Percentiles rank a stretch among this genome's conserved stretches.
Conservation (phyloP, 768 basidiomycete genomes). For the Leccinum boreale region DNA sequence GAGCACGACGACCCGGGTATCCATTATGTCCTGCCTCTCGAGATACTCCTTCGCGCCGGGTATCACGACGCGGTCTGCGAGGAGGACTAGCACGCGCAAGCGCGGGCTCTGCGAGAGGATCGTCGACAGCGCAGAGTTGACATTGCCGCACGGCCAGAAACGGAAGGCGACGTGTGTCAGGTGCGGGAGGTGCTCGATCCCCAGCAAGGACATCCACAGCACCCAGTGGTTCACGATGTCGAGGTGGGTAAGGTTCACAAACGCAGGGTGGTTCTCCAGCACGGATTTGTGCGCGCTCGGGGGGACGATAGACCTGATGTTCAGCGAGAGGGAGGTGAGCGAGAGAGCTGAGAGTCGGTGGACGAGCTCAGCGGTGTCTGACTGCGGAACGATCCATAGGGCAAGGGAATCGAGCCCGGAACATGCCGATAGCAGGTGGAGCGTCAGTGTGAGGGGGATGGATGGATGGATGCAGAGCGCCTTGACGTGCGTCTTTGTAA, state of each 20-base stretch:
- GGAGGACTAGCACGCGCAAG: constrained; percentile 10
- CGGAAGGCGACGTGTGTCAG: constrained; percentile 15
- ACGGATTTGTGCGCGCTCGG: background rate
- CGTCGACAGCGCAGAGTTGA: constrained; percentile 1
- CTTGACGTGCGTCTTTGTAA: constrained; percentile 9
- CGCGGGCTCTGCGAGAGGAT: constrained; percentile 2
- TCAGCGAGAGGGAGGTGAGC: constrained; percentile 16
- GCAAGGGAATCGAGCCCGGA: constrained; percentile 14
- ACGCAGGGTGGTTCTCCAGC: constrained; percentile 10
- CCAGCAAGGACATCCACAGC: constrained; percentile 16
- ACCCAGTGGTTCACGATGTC: constrained; percentile 21
- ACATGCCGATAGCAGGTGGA: constrained; percentile 9
- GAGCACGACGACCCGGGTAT: constrained; percentile 14
- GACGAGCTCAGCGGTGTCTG: background rate
- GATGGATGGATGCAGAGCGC: constrained; percentile 16
- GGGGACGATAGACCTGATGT: constrained; percentile 4
- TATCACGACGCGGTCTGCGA: constrained; percentile 6
- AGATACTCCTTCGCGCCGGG: constrained; percentile 5
- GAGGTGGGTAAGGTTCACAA: constrained; percentile 15
- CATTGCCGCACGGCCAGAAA: constrained; percentile 13
- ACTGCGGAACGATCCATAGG: constrained; percentile 12
- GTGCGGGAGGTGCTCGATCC: constrained; percentile 13
- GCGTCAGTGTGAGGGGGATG: constrained; percentile 1
- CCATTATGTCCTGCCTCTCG: constrained; percentile 7
- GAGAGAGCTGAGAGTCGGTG: constrained; percentile 10